Conservation (phyloP, 2,329 filamentous ascomycete species). For the Cladophialophora yegresii region DNA sequence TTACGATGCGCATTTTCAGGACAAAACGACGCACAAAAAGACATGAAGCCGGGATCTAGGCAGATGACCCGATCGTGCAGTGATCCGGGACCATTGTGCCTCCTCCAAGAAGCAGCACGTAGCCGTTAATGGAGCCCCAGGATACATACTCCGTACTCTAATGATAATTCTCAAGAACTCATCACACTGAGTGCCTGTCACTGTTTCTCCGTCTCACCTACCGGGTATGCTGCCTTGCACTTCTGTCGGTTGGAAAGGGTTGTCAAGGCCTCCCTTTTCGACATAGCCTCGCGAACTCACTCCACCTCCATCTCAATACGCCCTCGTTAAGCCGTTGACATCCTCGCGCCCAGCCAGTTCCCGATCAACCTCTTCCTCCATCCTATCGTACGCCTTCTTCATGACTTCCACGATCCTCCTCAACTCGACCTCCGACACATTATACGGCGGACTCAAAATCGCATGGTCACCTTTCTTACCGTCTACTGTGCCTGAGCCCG, state of each 20-base stretch:
- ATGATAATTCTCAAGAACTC: constrained; percentile 19
- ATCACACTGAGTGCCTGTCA: not conserved
- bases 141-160: no score
- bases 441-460: constrained; percentile 58
- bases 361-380: constrained; percentile 27
- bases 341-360: not conserved
- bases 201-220: not conserved
- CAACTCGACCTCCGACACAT: constrained; percentile 52
- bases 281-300: not conserved
- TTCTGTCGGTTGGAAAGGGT: not conserved
- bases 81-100: constrained; percentile 2
- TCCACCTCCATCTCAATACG: not conserved
- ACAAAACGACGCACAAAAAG: constrained; percentile 2
- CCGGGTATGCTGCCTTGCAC: not conserved
- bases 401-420: constrained; percentile 55
- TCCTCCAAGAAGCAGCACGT: constrained; percentile 1
- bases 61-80: not conserved
- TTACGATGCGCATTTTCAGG: constrained; percentile 12
- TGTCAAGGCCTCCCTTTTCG: not conserved
- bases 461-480: constrained; percentile 57
- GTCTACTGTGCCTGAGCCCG: constrained; percentile 54
- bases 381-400: constrained; percentile 39
- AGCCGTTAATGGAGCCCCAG: constrained; percentile 10
- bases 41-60: constrained; percentile 7
- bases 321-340: not conserved